Base-by-base conservation (phyloP, 345 rosid genomes). In the Cardamine resedifolia region DNA sequence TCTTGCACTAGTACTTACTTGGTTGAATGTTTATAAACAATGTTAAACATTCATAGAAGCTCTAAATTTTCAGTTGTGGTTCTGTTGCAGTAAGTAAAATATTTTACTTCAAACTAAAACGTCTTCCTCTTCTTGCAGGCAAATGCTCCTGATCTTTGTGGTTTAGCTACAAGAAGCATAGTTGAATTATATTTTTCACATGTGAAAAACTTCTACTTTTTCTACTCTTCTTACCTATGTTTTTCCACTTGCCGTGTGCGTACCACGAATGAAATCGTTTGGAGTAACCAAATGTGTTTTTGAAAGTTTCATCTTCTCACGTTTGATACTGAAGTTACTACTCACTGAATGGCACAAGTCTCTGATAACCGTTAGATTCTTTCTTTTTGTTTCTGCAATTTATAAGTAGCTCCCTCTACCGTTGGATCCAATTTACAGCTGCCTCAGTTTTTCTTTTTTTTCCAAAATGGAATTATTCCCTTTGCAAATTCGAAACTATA, bases 141-240 rank as follows among this genome's bases (percentile, higher is more conserved):
- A 33, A 74, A 43, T 49, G 72, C 47, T 28, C 68, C 0, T 59
- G 78, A 67, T 74, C 48, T 45, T 73, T 47, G 3, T 7, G 21
- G 9, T 58, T 58, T 58, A 21, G 48, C 20, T 14, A 16, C 60
- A 30, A 58, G 63, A 16, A 7, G 20, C 10, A 4, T 60, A 38
- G 49, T 43, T 55, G 60, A 57, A 30, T 4, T 3, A 28, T 50
- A 43, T 18, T 55, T 16, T 28, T 43, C 3, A 23, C 19, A 39
- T 68, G 62, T 68, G 30, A 19, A 28, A 66, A 50, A 38, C 50
- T 16, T 55, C 2, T 21, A 19, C 7, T 47, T 10, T 10, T 50
- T 30, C 23, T 10, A 52, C 5, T 12, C 18, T 64, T 56, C 3
- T 1, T 14, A 5, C 20, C 10, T 12, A 19, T 41, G 51, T 55